phyloP scores from a whole-genome alignment of 768 basidiomycete species.

The Leucocoprinus sp. region DNA sequence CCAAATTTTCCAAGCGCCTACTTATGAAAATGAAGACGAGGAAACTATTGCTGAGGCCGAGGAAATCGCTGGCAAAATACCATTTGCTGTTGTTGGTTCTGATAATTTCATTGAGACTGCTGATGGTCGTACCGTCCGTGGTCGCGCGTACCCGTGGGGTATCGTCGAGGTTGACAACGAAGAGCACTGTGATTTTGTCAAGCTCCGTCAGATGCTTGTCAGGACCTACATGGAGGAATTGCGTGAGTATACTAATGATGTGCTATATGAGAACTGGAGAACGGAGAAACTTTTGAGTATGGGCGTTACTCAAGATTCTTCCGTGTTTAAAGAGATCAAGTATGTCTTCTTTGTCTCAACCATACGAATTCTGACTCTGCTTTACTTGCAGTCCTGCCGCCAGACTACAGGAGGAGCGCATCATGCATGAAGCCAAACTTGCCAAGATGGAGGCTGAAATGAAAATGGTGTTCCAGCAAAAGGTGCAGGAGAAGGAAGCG shows the following conservation, averaged over 20 bases:
- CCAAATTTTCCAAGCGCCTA: conserved; percentile 96
- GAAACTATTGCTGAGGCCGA: conserved; percentile 96
- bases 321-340: conserved; percentile 99
- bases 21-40: conserved; percentile 97
- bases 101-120: conserved; percentile 73
- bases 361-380: conserved; percentile 14
- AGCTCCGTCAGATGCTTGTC: conserved; percentile 98
- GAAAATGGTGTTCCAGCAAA: conserved; percentile 99
- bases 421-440: conserved; percentile 94
- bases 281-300: conserved; percentile 93
- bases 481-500: conserved; percentile 98
- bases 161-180: conserved; percentile 99
- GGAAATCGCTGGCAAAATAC: conserved; percentile 97
- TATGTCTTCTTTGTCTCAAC: conserved; percentile 32
- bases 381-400: conserved; percentile 70
- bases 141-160: conserved; percentile 97
- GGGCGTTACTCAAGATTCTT: conserved; percentile 97
- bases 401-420: conserved; percentile 92
- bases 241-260: conserved; percentile 92
- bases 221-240: conserved; percentile 99
- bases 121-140: conserved; percentile 89
- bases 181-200: conserved; percentile 98
- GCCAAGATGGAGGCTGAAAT: conserved; percentile 99
- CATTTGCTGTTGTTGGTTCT: conserved; percentile 97
- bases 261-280: conserved; percentile 97